Evolutionary conservation across 345 rosid genomes (phyloP).

Genomic region (Brassica cretica): DNA sequence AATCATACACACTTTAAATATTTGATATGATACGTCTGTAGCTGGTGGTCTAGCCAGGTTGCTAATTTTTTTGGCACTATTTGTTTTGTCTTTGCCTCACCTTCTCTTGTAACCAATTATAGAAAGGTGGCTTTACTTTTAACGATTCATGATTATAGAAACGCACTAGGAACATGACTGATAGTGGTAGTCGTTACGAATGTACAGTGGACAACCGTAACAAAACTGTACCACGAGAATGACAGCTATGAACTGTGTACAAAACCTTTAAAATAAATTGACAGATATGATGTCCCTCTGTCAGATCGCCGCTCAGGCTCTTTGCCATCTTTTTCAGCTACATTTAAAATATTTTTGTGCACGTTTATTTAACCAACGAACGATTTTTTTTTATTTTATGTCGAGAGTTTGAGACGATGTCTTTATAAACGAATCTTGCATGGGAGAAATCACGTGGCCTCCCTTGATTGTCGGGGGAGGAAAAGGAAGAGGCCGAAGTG

Average conservation of each 20-base stretch:
- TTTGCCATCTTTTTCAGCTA: background rate
- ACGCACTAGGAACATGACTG: background rate
- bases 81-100: conserved; percentile 4
- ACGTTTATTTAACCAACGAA: background rate
- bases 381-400: background rate
- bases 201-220: background rate
- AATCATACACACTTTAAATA: conserved; percentile 19
- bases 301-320: background rate
- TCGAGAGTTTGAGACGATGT: background rate
- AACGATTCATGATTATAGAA: background rate
- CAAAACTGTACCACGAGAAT: background rate
- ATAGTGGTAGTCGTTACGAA: background rate
- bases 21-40: conserved; percentile 9
- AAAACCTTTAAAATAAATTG: background rate
- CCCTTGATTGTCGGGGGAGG: background rate
- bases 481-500: background rate
- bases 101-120: background rate
- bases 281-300: background rate
- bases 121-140: background rate
- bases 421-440: conserved; percentile 12
- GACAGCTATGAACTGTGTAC: background rate
- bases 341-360: background rate
- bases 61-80: background rate
- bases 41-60: conserved; percentile 18
- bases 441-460: conserved; percentile 21